These are phyloP conservation scores for Kazachstania taianensis DNA, from an alignment of 805 yeast genomes.

Conservation along the genomic window DNA sequence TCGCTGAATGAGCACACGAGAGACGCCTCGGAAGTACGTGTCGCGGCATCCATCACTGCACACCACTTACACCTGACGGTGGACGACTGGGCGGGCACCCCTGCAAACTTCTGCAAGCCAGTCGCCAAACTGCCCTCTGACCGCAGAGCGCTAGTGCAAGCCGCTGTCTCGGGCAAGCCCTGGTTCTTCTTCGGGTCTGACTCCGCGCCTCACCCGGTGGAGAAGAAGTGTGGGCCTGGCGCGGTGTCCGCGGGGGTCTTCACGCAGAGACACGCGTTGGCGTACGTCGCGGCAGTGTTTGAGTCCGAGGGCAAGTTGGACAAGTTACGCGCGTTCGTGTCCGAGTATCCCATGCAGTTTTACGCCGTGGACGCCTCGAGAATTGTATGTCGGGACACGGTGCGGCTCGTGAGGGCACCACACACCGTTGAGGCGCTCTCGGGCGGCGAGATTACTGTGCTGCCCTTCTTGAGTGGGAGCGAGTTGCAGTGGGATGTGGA, in stretches of 20 bases:
- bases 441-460: constrained; percentile 39
- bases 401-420: constrained; percentile 49
- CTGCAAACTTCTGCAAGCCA: constrained; percentile 93
- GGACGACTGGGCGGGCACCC: constrained; percentile 95
- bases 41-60: constrained; percentile 91
- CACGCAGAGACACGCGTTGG: constrained; percentile 73
- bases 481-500: constrained; percentile 60
- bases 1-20: constrained; percentile 42
- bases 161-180: constrained; percentile 87
- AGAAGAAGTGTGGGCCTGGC: constrained; percentile 60
- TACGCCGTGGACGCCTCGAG: constrained; percentile 47
- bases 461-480: constrained; percentile 83
- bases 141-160: constrained; percentile 65
- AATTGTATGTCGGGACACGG: constrained; percentile 37
- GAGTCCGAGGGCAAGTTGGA: constrained; percentile 55
- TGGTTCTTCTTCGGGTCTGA: constrained; percentile 96
- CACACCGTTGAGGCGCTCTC: constrained; percentile 7
- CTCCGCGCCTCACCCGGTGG: constrained; percentile 92
- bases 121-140: constrained; percentile 91
- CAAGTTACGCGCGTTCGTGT: constrained; percentile 62
- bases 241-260: constrained; percentile 98
- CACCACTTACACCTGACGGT: constrained; percentile 85
- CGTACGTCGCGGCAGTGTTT: constrained; percentile 82
- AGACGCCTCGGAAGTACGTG: constrained; percentile 38
- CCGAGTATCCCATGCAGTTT: constrained; percentile 61